phyloP scores from a whole-genome alignment of 208 protist species.

The Leishmania lainsoni region DNA sequence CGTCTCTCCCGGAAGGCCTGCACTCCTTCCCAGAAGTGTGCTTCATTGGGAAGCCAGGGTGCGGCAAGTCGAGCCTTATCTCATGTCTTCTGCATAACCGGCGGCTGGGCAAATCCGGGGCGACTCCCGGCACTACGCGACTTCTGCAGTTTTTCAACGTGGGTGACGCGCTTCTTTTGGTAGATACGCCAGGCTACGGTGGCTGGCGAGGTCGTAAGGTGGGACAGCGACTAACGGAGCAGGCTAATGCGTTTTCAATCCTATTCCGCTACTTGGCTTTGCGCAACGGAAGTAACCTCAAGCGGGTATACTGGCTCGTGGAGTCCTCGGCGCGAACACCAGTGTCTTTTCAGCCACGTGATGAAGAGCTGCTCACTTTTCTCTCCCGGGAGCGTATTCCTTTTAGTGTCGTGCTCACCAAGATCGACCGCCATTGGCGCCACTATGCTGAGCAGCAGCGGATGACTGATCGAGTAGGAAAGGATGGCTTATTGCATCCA shows the following conservation, averaged over 20 bases:
- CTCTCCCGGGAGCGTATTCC: constrained; percentile 70
- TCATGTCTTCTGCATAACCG: constrained; percentile 80
- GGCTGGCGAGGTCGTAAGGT: constrained; percentile 67
- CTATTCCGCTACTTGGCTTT: constrained; percentile 87
- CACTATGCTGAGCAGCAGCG: constrained; percentile 36
- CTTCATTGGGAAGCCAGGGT: constrained; percentile 89
- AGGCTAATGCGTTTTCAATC: constrained; percentile 79
- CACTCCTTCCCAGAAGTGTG: constrained; percentile 91
- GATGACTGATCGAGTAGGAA: constrained; percentile 27
- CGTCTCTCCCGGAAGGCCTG: constrained; percentile 81
- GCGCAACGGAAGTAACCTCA: constrained; percentile 72
- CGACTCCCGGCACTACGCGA: constrained; percentile 65
- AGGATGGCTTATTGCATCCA: constrained; percentile 33
- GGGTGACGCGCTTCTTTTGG: constrained; percentile 81
- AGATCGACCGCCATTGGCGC: constrained; percentile 80
- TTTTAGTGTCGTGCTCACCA: constrained; percentile 84
- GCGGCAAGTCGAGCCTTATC: constrained; percentile 88
- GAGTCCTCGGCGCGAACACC: constrained; percentile 49
- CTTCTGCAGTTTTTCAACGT: constrained; percentile 92
- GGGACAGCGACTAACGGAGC: constrained; percentile 36
- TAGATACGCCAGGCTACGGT: constrained; percentile 90
- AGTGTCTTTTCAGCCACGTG: constrained; percentile 62
- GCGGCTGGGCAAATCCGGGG: constrained; percentile 56
- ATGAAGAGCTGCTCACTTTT: constrained; percentile 81
- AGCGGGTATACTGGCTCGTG: constrained; percentile 88